These are phyloP conservation scores for Ligustrum vulgare DNA, from an alignment of 257 asterid species.

Conservation along the genomic window DNA sequence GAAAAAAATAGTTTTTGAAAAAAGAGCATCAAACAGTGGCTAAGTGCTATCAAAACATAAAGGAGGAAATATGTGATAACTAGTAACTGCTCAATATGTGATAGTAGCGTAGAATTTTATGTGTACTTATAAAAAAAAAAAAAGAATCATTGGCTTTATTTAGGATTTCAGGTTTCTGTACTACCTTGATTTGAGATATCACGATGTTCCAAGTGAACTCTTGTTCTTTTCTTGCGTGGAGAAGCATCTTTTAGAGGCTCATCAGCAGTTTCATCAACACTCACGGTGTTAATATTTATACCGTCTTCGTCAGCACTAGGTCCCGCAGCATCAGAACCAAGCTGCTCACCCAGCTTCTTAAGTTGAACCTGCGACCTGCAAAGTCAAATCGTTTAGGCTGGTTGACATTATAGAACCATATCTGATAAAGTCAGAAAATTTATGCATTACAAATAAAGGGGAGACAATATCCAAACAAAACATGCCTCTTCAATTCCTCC, in stretches of 20 bases:
- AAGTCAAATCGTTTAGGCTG: conserved; percentile 21
- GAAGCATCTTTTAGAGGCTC: conserved; percentile 47
- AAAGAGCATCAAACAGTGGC: no score
- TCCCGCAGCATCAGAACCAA: conserved; percentile 46
- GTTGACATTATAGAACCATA: conserved; percentile 10
- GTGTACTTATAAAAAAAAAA: conserved; percentile 2
- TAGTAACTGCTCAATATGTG: not conserved
- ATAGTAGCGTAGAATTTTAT: not conserved
- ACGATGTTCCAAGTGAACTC: conserved; percentile 39
- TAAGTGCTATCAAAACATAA: not conserved
- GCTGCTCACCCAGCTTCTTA: conserved; percentile 72
- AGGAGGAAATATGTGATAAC: conserved; percentile 2
- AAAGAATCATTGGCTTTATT: not conserved
- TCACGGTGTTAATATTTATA: conserved; percentile 32
- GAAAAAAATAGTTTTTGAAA: no score
- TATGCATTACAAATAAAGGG: conserved; percentile 6
- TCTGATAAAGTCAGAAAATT: conserved; percentile 11
- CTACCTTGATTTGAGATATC: conserved; percentile 61
- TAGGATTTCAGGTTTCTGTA: not conserved
- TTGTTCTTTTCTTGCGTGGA: conserved; percentile 56
- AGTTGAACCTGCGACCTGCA: conserved; percentile 77
- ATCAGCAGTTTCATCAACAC: conserved; percentile 55
- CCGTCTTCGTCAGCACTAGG: conserved; percentile 47
- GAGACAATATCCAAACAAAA: conserved; percentile 17
- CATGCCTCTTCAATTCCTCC: conserved; percentile 83